Evolutionary conservation across 2,329 filamentous ascomycete species (phyloP).

Genomic region (Furcasterigmium sp.): DNA sequence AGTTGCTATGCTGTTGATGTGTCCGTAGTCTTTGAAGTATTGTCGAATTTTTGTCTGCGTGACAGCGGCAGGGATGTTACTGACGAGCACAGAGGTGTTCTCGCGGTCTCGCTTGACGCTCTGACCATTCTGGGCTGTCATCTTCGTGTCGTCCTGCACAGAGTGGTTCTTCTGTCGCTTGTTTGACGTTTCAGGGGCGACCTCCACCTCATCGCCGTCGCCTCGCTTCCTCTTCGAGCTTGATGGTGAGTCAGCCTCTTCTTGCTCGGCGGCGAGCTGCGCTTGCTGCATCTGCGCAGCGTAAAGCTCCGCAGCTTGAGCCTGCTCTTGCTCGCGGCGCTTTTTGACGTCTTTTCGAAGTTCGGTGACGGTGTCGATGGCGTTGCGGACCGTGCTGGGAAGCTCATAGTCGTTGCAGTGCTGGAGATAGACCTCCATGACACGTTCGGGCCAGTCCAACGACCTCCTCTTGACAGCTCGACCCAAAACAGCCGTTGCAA

Average conservation of each 20-base stretch:
- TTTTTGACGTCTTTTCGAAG: constrained; percentile 57
- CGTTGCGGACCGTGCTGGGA: constrained; percentile 67
- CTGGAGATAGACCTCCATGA: constrained; percentile 67
- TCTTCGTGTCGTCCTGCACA: constrained; percentile 21
- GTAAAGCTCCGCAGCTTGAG: constrained; percentile 51
- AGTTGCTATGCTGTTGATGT: constrained; percentile 71
- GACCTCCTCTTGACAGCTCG: constrained; percentile 59
- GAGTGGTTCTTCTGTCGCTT: constrained; percentile 62
- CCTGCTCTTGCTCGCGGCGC: constrained; percentile 61
- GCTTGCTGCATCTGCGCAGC: constrained; percentile 29
- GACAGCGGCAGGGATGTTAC: constrained; percentile 65
- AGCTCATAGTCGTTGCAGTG: constrained; percentile 90
- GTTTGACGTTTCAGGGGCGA: constrained; percentile 42
- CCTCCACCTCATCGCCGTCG: constrained; percentile 44
- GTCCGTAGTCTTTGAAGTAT: constrained; percentile 89
- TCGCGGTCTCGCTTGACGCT: constrained; percentile 76
- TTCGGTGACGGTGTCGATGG: constrained; percentile 68
- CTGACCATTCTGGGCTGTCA: constrained; percentile 19
- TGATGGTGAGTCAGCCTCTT: constrained; percentile 29
- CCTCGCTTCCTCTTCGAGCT: constrained; percentile 66
- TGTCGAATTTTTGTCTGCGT: constrained; percentile 72
- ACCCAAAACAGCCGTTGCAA: constrained; percentile 71
- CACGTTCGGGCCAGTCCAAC: constrained; percentile 72
- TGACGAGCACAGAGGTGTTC: constrained; percentile 78
- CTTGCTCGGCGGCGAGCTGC: constrained; percentile 19